phyloP scores from a whole-genome alignment of 2,329 filamentous ascomycete genomes.

The Arachnomyces sp. region DNA sequence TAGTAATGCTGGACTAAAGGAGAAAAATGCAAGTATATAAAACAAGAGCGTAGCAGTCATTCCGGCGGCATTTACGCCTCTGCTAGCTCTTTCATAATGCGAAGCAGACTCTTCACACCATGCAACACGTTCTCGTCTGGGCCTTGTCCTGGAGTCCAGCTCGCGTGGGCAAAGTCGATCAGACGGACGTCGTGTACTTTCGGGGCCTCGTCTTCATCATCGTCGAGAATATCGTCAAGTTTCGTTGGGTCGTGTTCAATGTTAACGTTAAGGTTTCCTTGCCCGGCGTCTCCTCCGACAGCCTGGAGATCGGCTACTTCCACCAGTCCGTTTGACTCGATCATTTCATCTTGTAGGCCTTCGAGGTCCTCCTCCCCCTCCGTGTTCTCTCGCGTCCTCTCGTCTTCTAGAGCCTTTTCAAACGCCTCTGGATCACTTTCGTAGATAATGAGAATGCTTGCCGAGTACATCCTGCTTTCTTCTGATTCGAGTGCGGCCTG shows the following conservation, averaged over 20 bases:
- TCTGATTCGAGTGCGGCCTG: constrained; percentile 45
- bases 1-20: no score
- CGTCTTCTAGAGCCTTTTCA: constrained; percentile 40
- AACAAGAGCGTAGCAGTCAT: constrained; percentile 3
- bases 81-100: constrained; percentile 63
- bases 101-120: constrained; percentile 64
- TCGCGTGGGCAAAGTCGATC: constrained; percentile 94
- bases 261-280: constrained; percentile 28
- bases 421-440: constrained; percentile 55
- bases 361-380: constrained; percentile 25
- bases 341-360: constrained; percentile 11
- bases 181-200: constrained; percentile 74
- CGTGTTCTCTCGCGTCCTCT: constrained; percentile 29
- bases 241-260: constrained; percentile 31
- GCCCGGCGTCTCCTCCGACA: constrained; percentile 20
- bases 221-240: constrained; percentile 42
- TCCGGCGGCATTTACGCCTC: constrained; percentile 11
- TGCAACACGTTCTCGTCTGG: constrained; percentile 75
- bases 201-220: constrained; percentile 49
- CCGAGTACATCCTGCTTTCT: constrained; percentile 61
- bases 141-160: constrained; percentile 72
- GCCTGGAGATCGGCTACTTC: constrained; percentile 25
- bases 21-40: constrained; percentile 6
- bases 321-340: constrained; percentile 19
- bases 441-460: constrained; percentile 59